Percentiles rank a stretch among this genome's conserved stretches.
Evolutionary conservation across 768 basidiomycete species (phyloP).

Genomic region (Trametes cinnabarina): DNA sequence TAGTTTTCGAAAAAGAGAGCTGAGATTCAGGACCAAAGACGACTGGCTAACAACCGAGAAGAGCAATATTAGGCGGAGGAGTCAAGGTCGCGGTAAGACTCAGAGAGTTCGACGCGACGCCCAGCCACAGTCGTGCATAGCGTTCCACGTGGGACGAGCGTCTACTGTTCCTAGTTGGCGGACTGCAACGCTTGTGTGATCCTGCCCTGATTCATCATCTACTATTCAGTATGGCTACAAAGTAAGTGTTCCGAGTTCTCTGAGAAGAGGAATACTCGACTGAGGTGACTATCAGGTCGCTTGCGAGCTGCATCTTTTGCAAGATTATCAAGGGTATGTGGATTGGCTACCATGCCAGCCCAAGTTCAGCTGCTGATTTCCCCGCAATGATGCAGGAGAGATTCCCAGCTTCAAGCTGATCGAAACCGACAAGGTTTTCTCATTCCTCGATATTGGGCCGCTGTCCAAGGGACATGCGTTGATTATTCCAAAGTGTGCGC

Average conservation of each 20-base stretch:
- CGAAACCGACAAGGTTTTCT: constrained; percentile 72
- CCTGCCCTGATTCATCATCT: no score
- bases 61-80: no score
- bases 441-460: constrained; percentile 93
- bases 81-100: no score
- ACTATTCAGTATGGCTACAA: not conserved
- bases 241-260: not conserved
- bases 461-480: constrained; percentile 88
- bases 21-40: no score
- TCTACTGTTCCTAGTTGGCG: not conserved
- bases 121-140: not conserved
- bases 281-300: constrained; percentile 19
- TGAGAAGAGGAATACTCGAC: not conserved
- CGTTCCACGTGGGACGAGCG: not conserved
- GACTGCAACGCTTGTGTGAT: no score
- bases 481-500: constrained; percentile 87
- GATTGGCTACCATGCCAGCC: no score
- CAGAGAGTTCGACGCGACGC: not conserved
- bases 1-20: not conserved
- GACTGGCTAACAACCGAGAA: no score
- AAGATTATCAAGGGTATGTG: constrained; percentile 83
- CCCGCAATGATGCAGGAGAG: constrained; percentile 55
- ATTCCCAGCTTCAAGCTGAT: constrained; percentile 86
- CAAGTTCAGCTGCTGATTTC: not conserved
- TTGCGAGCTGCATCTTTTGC: constrained; percentile 84